phyloP scores from a whole-genome alignment of 805 yeast species.

The Lachancea cidri region DNA sequence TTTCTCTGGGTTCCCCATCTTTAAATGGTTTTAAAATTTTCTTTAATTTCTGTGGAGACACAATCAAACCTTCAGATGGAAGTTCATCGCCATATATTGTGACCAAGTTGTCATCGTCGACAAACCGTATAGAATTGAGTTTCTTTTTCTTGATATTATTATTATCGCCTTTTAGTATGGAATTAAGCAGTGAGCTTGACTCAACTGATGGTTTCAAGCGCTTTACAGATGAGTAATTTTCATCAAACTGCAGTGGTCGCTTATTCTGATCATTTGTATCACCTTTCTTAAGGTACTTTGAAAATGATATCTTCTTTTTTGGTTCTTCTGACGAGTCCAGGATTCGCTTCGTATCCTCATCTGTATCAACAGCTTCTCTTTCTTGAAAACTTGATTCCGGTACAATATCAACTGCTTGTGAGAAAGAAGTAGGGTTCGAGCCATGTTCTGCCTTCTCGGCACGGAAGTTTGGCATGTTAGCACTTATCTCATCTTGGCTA shows the following conservation, averaged over 20 bases:
- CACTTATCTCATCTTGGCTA: constrained; percentile 12
- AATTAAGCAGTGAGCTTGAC: constrained; percentile 4
- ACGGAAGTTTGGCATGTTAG: constrained; percentile 4
- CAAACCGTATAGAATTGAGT: constrained; percentile 21
- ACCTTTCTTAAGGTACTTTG: constrained; percentile 30
- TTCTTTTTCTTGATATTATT: constrained; percentile 9
- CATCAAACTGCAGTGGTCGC: constrained; percentile 9
- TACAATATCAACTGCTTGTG: background rate
- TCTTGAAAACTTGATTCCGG: background rate
- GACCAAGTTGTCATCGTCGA: constrained; percentile 22
- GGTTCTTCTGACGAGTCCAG: constrained; percentile 15
- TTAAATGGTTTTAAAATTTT: constrained; percentile 30
- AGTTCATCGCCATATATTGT: constrained; percentile 32
- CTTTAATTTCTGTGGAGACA: constrained; percentile 27
- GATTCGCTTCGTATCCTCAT: background rate
- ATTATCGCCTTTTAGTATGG: constrained; percentile 22
- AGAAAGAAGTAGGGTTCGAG: background rate
- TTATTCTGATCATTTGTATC: constrained; percentile 17
- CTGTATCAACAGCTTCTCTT: background rate
- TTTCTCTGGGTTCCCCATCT: constrained; percentile 33
- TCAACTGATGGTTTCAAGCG: constrained; percentile 6
- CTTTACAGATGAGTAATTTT: constrained; percentile 4
- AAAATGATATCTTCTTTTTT: constrained; percentile 32
- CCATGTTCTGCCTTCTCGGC: background rate
- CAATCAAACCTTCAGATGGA: constrained; percentile 25